A percentile compares a stretch with the other conserved stretches of the same genome.
phyloP scores from a whole-genome alignment of 1,284 basidiomycete genomes.

The Salmacisia buchloeana region DNA sequence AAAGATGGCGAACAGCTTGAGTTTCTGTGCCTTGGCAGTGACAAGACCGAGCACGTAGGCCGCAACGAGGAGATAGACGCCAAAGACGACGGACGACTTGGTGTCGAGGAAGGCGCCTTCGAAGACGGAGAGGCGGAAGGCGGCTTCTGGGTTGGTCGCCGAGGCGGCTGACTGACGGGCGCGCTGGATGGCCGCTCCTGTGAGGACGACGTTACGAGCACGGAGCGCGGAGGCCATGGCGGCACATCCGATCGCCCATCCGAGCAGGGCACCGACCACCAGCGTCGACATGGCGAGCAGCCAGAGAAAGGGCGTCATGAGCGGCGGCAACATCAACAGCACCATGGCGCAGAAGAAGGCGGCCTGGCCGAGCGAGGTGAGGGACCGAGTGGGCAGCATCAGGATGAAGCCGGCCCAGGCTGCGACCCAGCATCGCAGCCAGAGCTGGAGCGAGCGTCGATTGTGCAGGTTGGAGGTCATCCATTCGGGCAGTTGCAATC shows the following conservation, averaged over 20 bases:
- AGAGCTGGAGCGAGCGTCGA: slow-evolving; percentile 20
- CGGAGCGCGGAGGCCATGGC: slow-evolving; percentile 64
- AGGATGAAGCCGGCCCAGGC: slow-evolving; percentile 39
- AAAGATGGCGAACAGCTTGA: slow-evolving; percentile 58
- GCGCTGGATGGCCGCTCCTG: slow-evolving; percentile 56
- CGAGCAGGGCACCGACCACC: slow-evolving; percentile 61
- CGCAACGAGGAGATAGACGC: slow-evolving; percentile 66
- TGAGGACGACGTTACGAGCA: slow-evolving; percentile 59
- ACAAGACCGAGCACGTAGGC: slow-evolving; percentile 61
- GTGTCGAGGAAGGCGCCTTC: slow-evolving; percentile 66
- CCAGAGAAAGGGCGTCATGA: slow-evolving; percentile 38
- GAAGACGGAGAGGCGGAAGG: slow-evolving; percentile 56
- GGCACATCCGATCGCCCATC: slow-evolving; percentile 70
- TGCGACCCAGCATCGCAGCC: slow-evolving; percentile 43
- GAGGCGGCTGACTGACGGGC: slow-evolving; percentile 48
- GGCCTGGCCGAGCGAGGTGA: slow-evolving; percentile 40
- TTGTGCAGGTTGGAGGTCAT: slow-evolving; percentile 26
- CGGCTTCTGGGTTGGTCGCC: slow-evolving; percentile 41
- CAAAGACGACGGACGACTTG: slow-evolving; percentile 59
- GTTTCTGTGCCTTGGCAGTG: slow-evolving; percentile 62
- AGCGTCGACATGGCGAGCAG: slow-evolving; percentile 56
- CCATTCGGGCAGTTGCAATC: slow-evolving; percentile 27
- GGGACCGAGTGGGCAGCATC: slow-evolving; percentile 34
- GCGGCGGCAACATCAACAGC: slow-evolving; percentile 42
- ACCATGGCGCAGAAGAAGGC: slow-evolving; percentile 43